Evolutionary conservation across 805 yeast genomes (phyloP).

Genomic region (Schwanniomyces occidentalis): DNA sequence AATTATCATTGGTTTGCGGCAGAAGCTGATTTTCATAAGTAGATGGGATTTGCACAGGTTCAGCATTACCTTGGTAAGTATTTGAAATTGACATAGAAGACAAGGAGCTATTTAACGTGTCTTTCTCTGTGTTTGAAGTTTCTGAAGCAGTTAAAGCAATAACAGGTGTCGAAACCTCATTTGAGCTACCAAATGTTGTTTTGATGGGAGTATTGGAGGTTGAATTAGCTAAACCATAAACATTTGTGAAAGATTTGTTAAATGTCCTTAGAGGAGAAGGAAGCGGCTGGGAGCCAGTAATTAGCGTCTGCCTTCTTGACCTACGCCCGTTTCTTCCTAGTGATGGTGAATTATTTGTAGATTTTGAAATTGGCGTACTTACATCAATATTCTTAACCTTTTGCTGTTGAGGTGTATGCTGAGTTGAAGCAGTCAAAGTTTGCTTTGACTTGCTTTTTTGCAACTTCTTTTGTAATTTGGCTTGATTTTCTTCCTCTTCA

Average conservation of each 20-base stretch:
- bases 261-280: constrained; percentile 81
- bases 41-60: constrained; percentile 19
- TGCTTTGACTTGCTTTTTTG: constrained; percentile 37
- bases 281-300: constrained; percentile 90
- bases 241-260: constrained; percentile 39
- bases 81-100: constrained; percentile 44
- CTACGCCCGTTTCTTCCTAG: constrained; percentile 48
- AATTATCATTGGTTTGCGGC: constrained; percentile 11
- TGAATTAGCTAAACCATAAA: constrained; percentile 37
- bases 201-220: constrained; percentile 42
- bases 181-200: constrained; percentile 12
- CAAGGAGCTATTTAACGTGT: constrained; percentile 36
- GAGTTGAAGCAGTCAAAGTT: constrained; percentile 14
- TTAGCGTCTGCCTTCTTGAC: constrained; percentile 70
- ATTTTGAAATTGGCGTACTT: constrained; percentile 1
- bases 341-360: constrained; percentile 31
- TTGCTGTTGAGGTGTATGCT: constrained; percentile 9
- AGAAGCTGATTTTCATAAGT: constrained; percentile 11
- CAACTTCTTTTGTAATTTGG: constrained; percentile 41
- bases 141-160: constrained; percentile 15
- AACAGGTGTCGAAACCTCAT: constrained; percentile 12
- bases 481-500: constrained; percentile 57
- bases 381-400: constrained; percentile 2
- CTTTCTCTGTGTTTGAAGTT: constrained; percentile 14
- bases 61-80: constrained; percentile 15